Percentiles rank a stretch among this genome's conserved stretches.
These are phyloP conservation scores for Schwanniomyces vanrijiae DNA, from an alignment of 805 yeast species.

Conservation along the genomic window DNA sequence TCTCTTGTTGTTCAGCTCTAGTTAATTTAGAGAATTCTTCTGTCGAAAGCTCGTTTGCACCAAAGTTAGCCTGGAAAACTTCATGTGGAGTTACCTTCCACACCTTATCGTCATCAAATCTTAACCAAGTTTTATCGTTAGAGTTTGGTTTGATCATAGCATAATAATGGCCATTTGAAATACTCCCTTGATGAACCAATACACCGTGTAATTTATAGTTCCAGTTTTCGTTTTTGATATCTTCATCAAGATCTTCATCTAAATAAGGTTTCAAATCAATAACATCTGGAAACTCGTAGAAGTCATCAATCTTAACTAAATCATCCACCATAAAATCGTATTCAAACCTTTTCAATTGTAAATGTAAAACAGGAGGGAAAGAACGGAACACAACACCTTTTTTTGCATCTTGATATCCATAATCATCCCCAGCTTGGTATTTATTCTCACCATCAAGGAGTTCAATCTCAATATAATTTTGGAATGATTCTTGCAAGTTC, in stretches of 20 bases:
- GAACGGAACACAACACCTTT: conserved; percentile 92
- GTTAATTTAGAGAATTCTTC: conserved; percentile 51
- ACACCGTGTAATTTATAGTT: conserved; percentile 89
- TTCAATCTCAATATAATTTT: conserved; percentile 85
- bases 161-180: conserved; percentile 94
- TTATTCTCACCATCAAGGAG: conserved; percentile 92
- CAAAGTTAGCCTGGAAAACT: conserved; percentile 91
- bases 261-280: conserved; percentile 80
- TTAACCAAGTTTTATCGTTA: conserved; percentile 68
- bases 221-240: conserved; percentile 57
- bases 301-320: conserved; percentile 87
- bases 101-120: conserved; percentile 95
- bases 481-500: conserved; percentile 72
- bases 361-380: conserved; percentile 89
- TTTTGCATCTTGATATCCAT: conserved; percentile 91
- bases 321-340: conserved; percentile 88
- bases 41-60: conserved; percentile 62
- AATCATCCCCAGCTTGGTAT: conserved; percentile 82
- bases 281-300: conserved; percentile 81
- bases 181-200: conserved; percentile 92
- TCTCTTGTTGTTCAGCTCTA: conserved; percentile 61
- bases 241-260: conserved; percentile 51
- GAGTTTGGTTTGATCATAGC: conserved; percentile 84
- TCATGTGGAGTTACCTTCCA: conserved; percentile 81
- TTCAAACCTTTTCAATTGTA: conserved; percentile 92